phyloP scores from a whole-genome alignment of 179 eudicot species.

The Silene vulgaris region DNA sequence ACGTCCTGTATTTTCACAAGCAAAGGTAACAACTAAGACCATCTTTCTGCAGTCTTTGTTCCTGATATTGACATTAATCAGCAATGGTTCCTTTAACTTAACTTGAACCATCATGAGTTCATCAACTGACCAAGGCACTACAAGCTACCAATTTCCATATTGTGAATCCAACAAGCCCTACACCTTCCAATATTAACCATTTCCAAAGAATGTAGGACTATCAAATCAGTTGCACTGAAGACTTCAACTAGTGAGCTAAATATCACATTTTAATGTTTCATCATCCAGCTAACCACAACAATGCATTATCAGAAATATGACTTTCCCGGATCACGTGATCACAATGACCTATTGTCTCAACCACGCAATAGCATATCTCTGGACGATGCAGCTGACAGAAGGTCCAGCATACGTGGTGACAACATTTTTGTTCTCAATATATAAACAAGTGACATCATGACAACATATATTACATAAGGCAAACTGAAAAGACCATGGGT shows the following conservation, averaged over 20 bases:
- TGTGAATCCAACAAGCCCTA: too few relatives aligned
- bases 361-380: neutral
- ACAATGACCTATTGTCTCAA: neutral
- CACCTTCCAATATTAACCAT: neutral
- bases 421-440: neutral
- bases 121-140: too few relatives aligned
- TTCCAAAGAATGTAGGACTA: neutral
- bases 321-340: neutral
- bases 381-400: neutral
- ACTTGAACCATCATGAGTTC: too few relatives aligned
- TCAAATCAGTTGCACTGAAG: neutral
- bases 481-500: neutral
- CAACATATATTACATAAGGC: neutral
- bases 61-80: neutral
- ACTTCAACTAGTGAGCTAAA: neutral
- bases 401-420: neutral
- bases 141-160: too few relatives aligned
- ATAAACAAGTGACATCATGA: neutral
- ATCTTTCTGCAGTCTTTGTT: neutral
- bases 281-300: neutral
- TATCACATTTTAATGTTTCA: neutral
- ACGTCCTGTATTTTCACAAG: neutral
- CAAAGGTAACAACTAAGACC: neutral
- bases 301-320: neutral
- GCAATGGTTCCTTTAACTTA: neutral